Evolutionary conservation across 805 yeast species (phyloP).

Genomic region (Candida nitratophila): DNA sequence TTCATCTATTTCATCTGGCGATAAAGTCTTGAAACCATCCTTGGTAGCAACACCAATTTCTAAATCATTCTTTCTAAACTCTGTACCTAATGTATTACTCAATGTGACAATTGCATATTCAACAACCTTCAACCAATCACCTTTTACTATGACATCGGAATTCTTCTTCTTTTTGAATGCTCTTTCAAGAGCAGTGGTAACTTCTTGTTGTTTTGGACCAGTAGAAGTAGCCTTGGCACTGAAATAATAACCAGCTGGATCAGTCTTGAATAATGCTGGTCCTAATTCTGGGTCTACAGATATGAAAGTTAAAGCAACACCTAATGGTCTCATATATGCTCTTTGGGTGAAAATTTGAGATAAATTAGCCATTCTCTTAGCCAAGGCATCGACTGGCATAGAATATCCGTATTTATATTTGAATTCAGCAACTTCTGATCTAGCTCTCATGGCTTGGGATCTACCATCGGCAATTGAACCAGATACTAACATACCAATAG

Average conservation of each 20-base stretch:
- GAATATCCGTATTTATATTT: conserved; percentile 92
- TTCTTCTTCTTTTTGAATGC: conserved; percentile 54
- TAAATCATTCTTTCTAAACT: conserved; percentile 86
- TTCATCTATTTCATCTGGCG: conserved; percentile 89
- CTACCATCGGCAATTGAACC: conserved; percentile 97
- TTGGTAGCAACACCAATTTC: conserved; percentile 86
- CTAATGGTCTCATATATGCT: conserved; percentile 97
- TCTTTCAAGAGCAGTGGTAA: conserved; percentile 83
- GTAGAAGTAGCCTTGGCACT: conserved; percentile 90
- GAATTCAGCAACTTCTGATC: conserved; percentile 94
- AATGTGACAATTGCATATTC: conserved; percentile 85
- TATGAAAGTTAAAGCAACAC: conserved; percentile 85
- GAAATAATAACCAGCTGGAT: conserved; percentile 94
- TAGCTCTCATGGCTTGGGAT: conserved; percentile 81
- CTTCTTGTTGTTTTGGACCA: conserved; percentile 97
- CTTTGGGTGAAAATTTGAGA: conserved; percentile 95
- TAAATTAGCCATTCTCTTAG: conserved; percentile 92
- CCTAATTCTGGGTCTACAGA: conserved; percentile 87
- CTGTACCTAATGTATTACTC: conserved; percentile 83
- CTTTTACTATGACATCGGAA: conserved; percentile 51
- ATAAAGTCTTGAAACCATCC: conserved; percentile 62
- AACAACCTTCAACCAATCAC: conserved; percentile 83
- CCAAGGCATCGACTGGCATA: conserved; percentile 89
- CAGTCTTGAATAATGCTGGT: conserved; percentile 85
- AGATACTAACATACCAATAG: conserved; percentile 84